Conservation (phyloP, 306 rosid genomes). For the Notholithocarpus densiflorus region DNA sequence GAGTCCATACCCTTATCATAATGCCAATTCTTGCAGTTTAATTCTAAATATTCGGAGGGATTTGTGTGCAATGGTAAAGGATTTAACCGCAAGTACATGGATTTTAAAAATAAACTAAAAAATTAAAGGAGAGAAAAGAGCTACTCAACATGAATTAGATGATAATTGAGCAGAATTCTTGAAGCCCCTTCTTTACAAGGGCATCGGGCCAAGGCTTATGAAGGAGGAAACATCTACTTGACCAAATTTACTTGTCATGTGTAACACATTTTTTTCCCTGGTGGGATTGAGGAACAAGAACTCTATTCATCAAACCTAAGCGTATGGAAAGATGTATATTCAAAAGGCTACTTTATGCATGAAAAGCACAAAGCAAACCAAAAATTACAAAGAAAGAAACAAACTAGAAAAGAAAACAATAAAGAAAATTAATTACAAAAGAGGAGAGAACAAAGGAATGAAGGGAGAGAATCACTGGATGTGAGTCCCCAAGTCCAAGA, state of each 20-base stretch:
- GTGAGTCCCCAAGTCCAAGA: rapidly evolving
- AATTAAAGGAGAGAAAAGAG: background rate
- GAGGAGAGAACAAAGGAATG: too few species aligned
- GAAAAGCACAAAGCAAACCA: too few species aligned
- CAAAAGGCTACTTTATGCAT: too few species aligned
- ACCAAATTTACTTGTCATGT: background rate
- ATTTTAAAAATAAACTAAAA: background rate
- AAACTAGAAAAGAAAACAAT: too few species aligned
- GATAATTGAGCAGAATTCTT: background rate
- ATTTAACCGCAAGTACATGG: background rate
- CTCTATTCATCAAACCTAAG: background rate
- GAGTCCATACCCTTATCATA: background rate
- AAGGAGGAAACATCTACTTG: too few species aligned
- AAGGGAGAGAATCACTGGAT: too few species aligned
- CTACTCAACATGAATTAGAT: background rate
- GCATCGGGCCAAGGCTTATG: background rate
- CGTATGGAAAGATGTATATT: too few species aligned
- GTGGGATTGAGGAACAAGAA: background rate
- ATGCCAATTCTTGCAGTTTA: background rate
- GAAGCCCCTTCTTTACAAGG: background rate
- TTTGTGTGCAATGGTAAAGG: background rate
- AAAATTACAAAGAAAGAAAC: too few species aligned
- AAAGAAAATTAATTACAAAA: too few species aligned
- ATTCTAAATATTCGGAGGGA: background rate
- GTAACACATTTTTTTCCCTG: background rate